A percentile compares a stretch with the other conserved stretches of the same genome.
These are phyloP conservation scores for Quercus robur DNA, from an alignment of 306 rosid species.

Conservation along the genomic window DNA sequence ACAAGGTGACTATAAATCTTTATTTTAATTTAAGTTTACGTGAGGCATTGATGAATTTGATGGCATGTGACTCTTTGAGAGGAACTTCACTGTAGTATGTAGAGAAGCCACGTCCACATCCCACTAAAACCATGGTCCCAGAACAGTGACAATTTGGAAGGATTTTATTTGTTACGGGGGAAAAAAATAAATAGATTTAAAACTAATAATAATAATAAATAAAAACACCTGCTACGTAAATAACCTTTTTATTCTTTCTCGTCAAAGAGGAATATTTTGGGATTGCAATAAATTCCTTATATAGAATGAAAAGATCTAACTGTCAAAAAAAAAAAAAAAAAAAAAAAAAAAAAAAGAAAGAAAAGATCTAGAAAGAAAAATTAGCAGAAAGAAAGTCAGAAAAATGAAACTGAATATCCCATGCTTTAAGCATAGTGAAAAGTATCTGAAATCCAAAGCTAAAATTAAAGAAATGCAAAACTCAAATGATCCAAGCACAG, in stretches of 20 bases:
- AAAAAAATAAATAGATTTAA: no score
- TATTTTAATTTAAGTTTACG: slow-evolving; percentile 1
- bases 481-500: slow-evolving; percentile 38
- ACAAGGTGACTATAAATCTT: no score
- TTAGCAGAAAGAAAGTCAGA: neutral
- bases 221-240: slow-evolving; percentile 1
- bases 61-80: neutral
- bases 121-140: slow-evolving; percentile 1
- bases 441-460: slow-evolving; percentile 19
- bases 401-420: slow-evolving; percentile 32
- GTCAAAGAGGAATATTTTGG: slow-evolving; percentile 39
- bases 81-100: neutral
- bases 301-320: neutral
- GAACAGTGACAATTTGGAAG: slow-evolving; percentile 1
- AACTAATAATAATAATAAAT: no score
- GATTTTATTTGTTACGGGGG: neutral
- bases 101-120: neutral
- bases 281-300: slow-evolving; percentile 14
- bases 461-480: slow-evolving; percentile 1
- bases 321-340: neutral
- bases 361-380: neutral
- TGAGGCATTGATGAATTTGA: neutral
- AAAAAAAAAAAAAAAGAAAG: neutral
- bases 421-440: slow-evolving; percentile 11
- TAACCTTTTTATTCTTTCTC: slow-evolving; percentile 7